Conservation (phyloP, 2,329 filamentous ascomycete genomes). For the Colletotrichum sp. region DNA sequence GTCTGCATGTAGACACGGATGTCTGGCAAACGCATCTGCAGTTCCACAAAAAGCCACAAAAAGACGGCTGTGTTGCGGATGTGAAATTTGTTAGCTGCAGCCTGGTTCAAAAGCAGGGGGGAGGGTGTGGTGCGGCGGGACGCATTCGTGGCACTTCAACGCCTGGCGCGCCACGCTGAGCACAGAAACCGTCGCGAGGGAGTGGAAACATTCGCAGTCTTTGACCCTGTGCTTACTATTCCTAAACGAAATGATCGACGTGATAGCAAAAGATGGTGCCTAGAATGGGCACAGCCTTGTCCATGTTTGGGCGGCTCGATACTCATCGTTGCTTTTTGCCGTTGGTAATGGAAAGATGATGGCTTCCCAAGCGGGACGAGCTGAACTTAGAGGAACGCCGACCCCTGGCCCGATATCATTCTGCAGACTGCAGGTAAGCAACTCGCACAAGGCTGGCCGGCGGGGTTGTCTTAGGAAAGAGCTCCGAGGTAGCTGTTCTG, state of each 20-base stretch:
- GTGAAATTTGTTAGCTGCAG: not conserved
- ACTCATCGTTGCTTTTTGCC: not conserved
- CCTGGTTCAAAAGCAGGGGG: not conserved
- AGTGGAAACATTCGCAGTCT: not conserved
- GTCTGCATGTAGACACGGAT: not conserved
- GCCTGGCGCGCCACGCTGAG: not conserved
- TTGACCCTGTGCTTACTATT: not conserved
- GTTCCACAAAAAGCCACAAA: not conserved
- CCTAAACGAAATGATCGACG: not conserved
- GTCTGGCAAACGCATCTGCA: not conserved
- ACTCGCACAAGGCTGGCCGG: not conserved
- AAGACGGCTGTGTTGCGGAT: not conserved
- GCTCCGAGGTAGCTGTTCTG: not conserved
- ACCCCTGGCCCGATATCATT: not conserved
- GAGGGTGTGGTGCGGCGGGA: not conserved
- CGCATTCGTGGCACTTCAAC: not conserved
- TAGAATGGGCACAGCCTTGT: not conserved
- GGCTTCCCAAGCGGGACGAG: not conserved
- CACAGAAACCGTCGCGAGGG: not conserved
- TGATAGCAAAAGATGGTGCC: not conserved
- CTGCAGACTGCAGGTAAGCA: not conserved
- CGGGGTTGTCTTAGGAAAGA: not conserved
- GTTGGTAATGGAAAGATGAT: not conserved
- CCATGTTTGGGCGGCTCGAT: not conserved
- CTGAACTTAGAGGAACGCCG: not conserved